Conservation (phyloP, 768 basidiomycete genomes). For the Panellus pusillus region DNA sequence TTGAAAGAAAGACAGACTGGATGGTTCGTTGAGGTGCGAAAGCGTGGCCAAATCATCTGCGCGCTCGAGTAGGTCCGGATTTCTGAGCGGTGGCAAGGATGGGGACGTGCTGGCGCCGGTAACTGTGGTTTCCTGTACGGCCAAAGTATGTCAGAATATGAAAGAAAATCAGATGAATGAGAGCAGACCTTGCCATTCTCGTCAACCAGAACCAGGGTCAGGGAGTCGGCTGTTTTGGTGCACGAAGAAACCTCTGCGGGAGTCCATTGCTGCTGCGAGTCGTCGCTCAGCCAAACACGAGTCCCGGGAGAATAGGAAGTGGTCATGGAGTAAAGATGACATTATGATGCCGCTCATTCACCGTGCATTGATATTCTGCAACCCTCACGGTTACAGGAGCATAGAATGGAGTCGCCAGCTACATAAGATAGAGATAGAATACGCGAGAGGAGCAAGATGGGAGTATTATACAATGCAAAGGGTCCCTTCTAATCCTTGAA, state of each 20-base stretch:
- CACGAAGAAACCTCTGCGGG: constrained; percentile 77
- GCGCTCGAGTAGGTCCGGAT: constrained; percentile 95
- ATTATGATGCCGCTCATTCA: constrained; percentile 3
- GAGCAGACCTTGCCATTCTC: constrained; percentile 77
- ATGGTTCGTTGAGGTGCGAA: constrained; percentile 97
- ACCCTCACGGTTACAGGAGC: too few relatives aligned
- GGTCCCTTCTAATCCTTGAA: constrained; percentile 31
- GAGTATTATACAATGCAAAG: too few relatives aligned
- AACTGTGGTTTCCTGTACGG: constrained; percentile 67
- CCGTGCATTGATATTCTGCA: too few relatives aligned
- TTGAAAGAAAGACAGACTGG: constrained; percentile 51
- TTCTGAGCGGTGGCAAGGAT: constrained; percentile 86
- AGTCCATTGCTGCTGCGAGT: constrained; percentile 91
- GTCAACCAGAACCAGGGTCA: constrained; percentile 83
- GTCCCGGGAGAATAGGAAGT: constrained; percentile 79
- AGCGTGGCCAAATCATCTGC: constrained; percentile 99
- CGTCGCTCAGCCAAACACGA: constrained; percentile 80
- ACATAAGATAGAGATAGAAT: too few relatives aligned
- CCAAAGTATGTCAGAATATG: constrained; percentile 1
- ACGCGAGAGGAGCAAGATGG: too few relatives aligned
- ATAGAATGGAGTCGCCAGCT: too few relatives aligned
- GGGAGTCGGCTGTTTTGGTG: constrained; percentile 57
- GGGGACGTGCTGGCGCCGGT: constrained; percentile 59
- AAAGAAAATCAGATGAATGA: constrained; percentile 32
- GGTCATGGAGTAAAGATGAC: constrained; percentile 18